Conservation (phyloP, 2,329 filamentous ascomycete genomes). For the Lasiodiplodia sp. region DNA sequence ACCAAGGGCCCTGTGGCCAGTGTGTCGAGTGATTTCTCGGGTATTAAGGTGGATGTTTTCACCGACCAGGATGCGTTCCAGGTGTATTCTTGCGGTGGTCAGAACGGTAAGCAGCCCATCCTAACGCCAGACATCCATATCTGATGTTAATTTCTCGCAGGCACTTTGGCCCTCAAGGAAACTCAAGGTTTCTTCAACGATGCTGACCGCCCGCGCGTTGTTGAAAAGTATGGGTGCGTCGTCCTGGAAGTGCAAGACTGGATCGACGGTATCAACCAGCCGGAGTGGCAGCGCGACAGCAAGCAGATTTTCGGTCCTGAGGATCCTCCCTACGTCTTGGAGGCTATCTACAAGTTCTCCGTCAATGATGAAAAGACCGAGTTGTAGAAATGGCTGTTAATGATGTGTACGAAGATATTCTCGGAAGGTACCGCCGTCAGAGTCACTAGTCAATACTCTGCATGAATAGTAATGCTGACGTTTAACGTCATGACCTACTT, state of each 20-base stretch:
- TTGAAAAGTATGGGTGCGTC: conserved; percentile 81
- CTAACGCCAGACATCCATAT: background rate
- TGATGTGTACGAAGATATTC: background rate
- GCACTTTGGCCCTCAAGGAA: conserved; percentile 69
- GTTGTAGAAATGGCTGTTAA: background rate
- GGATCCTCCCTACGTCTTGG: conserved; percentile 52
- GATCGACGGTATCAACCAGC: conserved; percentile 93
- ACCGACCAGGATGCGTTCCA: conserved; percentile 88
- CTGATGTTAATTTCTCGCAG: conserved; percentile 36
- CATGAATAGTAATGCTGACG: conserved; percentile 23
- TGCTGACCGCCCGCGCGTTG: conserved; percentile 64
- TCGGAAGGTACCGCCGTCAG: background rate
- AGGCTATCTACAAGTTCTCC: conserved; percentile 53
- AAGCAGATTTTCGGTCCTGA: conserved; percentile 58
- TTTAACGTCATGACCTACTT: conserved; percentile 7
- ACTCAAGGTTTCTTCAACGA: conserved; percentile 70
- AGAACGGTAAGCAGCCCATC: conserved; percentile 65
- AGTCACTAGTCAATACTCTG: background rate
- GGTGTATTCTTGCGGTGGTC: conserved; percentile 81
- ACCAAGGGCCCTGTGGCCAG: conserved; percentile 66
- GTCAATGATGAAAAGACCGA: conserved; percentile 10
- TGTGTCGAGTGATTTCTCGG: conserved; percentile 76
- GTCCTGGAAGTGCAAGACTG: conserved; percentile 93
- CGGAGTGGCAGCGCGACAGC: conserved; percentile 77
- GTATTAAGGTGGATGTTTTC: conserved; percentile 82